Conservation (phyloP, 208 protist genomes). For the Wallacemonas rigidus region DNA sequence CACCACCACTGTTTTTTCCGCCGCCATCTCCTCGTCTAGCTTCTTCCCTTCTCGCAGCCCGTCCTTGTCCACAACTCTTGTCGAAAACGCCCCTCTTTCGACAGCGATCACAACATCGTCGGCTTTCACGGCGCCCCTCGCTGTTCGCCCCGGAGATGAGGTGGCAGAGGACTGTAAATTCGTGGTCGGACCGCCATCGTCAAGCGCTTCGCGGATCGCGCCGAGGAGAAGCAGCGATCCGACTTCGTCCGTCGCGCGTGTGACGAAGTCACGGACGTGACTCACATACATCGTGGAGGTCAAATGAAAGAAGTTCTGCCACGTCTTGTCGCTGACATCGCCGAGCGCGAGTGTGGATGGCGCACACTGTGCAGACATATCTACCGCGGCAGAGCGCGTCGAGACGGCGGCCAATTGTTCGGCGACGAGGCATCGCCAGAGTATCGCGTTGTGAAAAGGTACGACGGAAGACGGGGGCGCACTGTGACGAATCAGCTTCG, state of each 20-base stretch:
- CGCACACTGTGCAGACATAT: not conserved
- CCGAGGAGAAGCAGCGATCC: constrained; percentile 18
- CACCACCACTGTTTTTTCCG: not conserved
- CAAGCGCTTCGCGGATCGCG: not conserved
- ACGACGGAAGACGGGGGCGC: constrained; percentile 34
- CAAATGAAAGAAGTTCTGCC: constrained; percentile 19
- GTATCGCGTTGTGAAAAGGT: constrained; percentile 30
- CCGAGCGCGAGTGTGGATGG: not conserved
- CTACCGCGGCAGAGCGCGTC: not conserved
- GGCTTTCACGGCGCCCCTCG: not conserved
- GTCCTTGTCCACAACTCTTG: too few species aligned
- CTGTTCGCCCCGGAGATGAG: constrained; percentile 7
- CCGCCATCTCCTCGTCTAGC: not conserved
- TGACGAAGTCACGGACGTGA: constrained; percentile 13
- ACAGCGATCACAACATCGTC: not conserved
- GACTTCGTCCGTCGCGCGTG: constrained; percentile 14
- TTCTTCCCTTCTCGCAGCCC: too few species aligned
- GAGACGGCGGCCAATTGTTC: constrained; percentile 23
- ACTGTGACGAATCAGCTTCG: constrained; percentile 38
- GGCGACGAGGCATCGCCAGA: constrained; percentile 43
- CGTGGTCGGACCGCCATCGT: too few species aligned
- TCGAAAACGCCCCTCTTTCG: not conserved
- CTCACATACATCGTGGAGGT: constrained; percentile 28
- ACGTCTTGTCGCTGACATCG: not conserved
- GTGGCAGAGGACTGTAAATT: too few species aligned